These are phyloP conservation scores for Calocera viscosa DNA, from an alignment of 768 basidiomycete genomes.

Conservation along the genomic window DNA sequence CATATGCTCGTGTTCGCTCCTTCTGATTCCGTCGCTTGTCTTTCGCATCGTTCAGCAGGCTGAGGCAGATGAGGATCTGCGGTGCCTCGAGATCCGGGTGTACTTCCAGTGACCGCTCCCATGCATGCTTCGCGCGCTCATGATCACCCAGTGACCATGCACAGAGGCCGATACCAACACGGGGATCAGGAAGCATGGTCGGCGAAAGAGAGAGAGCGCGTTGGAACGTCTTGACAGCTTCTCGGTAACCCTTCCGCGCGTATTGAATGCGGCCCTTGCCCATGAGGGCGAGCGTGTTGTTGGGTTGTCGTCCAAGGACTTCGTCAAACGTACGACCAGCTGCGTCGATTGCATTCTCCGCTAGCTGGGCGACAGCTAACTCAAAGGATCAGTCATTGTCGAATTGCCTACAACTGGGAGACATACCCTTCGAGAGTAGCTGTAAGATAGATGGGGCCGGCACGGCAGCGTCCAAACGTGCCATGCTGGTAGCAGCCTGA, in stretches of 20 bases:
- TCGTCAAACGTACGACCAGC: slow-evolving; percentile 71
- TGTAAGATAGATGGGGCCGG: slow-evolving; percentile 36
- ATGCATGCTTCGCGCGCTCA: slow-evolving; percentile 70
- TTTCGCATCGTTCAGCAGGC: slow-evolving; percentile 77
- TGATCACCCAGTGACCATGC: slow-evolving; percentile 82
- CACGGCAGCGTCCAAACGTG: slow-evolving; percentile 47
- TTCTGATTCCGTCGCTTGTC: slow-evolving; percentile 48
- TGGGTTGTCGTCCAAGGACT: slow-evolving; percentile 64
- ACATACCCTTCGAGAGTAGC: slow-evolving; percentile 54
- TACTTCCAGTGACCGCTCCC: slow-evolving; percentile 78
- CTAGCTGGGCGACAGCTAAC: slow-evolving; percentile 72
- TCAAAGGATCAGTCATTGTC: slow-evolving; percentile 8
- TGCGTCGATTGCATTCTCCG: slow-evolving; percentile 66
- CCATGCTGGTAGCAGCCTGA: slow-evolving; percentile 40
- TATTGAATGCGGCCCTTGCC: slow-evolving; percentile 86
- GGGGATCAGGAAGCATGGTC: slow-evolving; percentile 74
- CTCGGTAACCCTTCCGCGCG: slow-evolving; percentile 58
- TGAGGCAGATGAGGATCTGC: slow-evolving; percentile 70
- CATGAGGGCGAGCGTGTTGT: slow-evolving; percentile 74
- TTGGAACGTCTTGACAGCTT: slow-evolving; percentile 77
- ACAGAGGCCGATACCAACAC: slow-evolving; percentile 91
- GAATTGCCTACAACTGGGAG: slow-evolving; percentile 9
- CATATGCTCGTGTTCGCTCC: slow-evolving; percentile 49
- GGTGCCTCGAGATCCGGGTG: slow-evolving; percentile 54
- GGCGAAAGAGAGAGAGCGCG: slow-evolving; percentile 68